Evolutionary conservation across 2,329 filamentous ascomycete genomes (phyloP), one percentile per base, ranked within the genome.

Genomic region (Sporothrix dimorphospora): DNA sequence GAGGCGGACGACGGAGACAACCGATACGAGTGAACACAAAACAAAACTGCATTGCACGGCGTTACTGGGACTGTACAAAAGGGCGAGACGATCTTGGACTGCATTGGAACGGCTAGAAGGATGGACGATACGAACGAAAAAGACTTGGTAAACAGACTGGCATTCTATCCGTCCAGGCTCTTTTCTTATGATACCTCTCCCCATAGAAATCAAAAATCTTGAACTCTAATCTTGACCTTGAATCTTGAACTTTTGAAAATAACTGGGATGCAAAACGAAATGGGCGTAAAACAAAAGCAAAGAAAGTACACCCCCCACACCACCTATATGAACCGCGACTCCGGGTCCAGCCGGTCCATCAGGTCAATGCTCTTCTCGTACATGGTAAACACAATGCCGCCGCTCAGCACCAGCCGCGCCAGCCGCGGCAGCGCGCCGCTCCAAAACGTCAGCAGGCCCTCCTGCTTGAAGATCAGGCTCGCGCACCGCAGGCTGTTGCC

Each of bases 371-470:
- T 92, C 87, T 98, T 98, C 84, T 98, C 95, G 80, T 98, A 96
- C 91, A 98, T 97, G 27, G 96, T 97, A 79, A 99, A 99, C 53
- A 99, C 96, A 78, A 99, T 97, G 21, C 96, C 96, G 71, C 96
- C 96, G 78, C 94, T 98, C 81, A 98, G 82, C 55, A 98, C 92
- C 76, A 99, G 81, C 72, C 96, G 86, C 30, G 90, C 95, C 78
- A 99, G 82, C 70, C 96, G 86, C 0, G 96, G 96, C 76, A 98
- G 79, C 27, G 96, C 95, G 34, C 96, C 96, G 76, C 93, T 95
- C 96, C 96, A 99, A 76, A 98, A 92, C 0, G 94, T 97, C 53
- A 95, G 80, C 14, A 98, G 71, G 1, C 96, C 95, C 82, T 99
- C 96, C 70, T 98, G 90, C 82, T 90, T 92, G 81, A 96, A 92